These are phyloP conservation scores for Eimeria praecox DNA, from an alignment of 169 alveolate species.

Conservation along the genomic window DNA sequence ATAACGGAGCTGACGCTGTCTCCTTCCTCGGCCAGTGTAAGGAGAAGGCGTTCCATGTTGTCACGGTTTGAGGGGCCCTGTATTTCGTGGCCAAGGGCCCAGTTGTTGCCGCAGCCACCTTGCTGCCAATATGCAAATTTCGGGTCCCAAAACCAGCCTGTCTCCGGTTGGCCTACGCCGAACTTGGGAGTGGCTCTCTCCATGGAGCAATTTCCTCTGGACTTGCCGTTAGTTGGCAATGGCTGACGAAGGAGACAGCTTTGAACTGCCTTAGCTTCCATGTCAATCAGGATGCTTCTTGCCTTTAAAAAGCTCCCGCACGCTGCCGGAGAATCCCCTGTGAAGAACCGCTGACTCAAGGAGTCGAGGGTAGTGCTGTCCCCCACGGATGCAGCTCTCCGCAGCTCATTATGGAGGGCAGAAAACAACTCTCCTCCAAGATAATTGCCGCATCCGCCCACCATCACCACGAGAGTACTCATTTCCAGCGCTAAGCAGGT, in stretches of 20 bases:
- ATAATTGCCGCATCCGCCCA: slow-evolving; percentile 74
- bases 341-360: slow-evolving; percentile 41
- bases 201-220: neutral
- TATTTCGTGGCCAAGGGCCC: slow-evolving; percentile 67
- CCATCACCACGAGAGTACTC: slow-evolving; percentile 68
- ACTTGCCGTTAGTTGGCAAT: neutral
- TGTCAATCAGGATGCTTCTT: slow-evolving; percentile 59
- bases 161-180: neutral
- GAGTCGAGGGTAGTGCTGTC: slow-evolving; percentile 8
- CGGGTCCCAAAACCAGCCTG: slow-evolving; percentile 70
- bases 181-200: neutral
- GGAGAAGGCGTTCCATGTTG: slow-evolving; percentile 44
- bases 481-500: neutral
- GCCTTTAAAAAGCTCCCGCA: neutral
- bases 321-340: neutral
- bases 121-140: slow-evolving; percentile 67
- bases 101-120: slow-evolving; percentile 74
- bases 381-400: slow-evolving; percentile 8
- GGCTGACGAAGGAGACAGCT: slow-evolving; percentile 61
- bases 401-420: slow-evolving; percentile 17
- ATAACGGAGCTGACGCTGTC: slow-evolving; percentile 55
- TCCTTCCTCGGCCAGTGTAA: slow-evolving; percentile 44
- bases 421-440: slow-evolving; percentile 65
- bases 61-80: slow-evolving; percentile 65
- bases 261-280: slow-evolving; percentile 75